phyloP scores from a whole-genome alignment of 331 rosid genomes.

The Malus hybrid region DNA sequence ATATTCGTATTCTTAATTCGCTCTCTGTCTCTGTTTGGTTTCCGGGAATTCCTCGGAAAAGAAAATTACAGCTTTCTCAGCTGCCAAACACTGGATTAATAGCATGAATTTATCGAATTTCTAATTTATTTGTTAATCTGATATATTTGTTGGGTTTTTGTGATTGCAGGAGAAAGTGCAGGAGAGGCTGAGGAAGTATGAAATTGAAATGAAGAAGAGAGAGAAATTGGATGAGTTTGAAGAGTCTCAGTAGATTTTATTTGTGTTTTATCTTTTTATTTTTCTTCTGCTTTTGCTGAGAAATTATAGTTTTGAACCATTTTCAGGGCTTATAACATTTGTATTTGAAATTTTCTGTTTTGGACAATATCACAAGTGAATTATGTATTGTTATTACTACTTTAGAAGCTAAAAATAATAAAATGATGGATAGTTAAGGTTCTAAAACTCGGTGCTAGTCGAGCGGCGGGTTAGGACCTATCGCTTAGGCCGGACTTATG shows the following conservation, averaged over 20 bases:
- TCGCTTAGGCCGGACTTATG: rapidly evolving
- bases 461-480: rapidly evolving
- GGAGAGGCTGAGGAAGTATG: slow-evolving; percentile 37
- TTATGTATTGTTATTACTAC: too few relatives aligned
- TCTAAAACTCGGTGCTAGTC: too few relatives aligned
- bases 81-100: not conserved
- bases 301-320: not conserved
- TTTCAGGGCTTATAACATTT: too few relatives aligned
- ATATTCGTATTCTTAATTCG: not conserved
- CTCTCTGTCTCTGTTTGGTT: not conserved
- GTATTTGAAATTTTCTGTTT: too few relatives aligned
- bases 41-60: not conserved
- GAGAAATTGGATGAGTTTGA: slow-evolving; percentile 34
- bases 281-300: not conserved
- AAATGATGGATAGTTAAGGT: too few relatives aligned
- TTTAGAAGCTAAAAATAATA: too few relatives aligned
- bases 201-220: slow-evolving; percentile 31
- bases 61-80: not conserved
- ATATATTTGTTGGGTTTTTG: not conserved
- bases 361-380: rapidly evolving
- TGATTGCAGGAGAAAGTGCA: slow-evolving; percentile 41
- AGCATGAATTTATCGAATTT: not conserved
- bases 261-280: too few relatives aligned
- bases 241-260: slow-evolving; percentile 20
- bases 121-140: not conserved